Conservation (phyloP, 2,329 filamentous ascomycete genomes). For the Zasmidium citrigriseum region DNA sequence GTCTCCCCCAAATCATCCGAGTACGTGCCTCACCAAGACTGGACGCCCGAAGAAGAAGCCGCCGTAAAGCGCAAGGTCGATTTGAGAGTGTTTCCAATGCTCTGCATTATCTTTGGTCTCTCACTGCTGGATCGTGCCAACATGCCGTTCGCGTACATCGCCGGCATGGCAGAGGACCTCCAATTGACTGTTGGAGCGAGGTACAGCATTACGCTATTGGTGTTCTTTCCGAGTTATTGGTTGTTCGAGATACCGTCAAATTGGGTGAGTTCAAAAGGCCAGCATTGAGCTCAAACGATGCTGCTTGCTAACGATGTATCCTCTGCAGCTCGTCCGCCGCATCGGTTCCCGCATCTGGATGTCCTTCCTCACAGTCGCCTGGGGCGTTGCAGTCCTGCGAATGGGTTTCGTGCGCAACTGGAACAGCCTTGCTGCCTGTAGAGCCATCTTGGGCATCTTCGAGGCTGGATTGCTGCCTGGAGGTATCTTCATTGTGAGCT, state of each 20-base stretch:
- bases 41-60: slow-evolving; percentile 32
- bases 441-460: slow-evolving; percentile 7
- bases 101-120: slow-evolving; percentile 49
- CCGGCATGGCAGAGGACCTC: slow-evolving; percentile 12
- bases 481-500: slow-evolving; percentile 7
- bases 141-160: slow-evolving; percentile 61
- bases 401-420: slow-evolving; percentile 9
- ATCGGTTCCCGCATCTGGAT: slow-evolving; percentile 3
- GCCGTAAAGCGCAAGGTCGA: slow-evolving; percentile 8
- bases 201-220: slow-evolving; percentile 9
- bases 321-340: slow-evolving; percentile 6
- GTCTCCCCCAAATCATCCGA: too few relatives aligned
- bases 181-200: not conserved
- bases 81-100: slow-evolving; percentile 23
- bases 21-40: slow-evolving; percentile 14
- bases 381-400: slow-evolving; percentile 1
- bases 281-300: too few relatives aligned
- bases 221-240: slow-evolving; percentile 12
- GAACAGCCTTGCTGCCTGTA: slow-evolving; percentile 1
- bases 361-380: slow-evolving; percentile 5
- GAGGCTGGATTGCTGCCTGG: slow-evolving; percentile 7
- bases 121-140: slow-evolving; percentile 79
- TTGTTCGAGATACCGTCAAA: slow-evolving; percentile 8
- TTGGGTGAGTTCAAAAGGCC: too few relatives aligned
- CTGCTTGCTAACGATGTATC: too few relatives aligned